These are phyloP conservation scores for Artemisia annua DNA, from an alignment of 129 eudicot genomes.

Conservation along the genomic window DNA sequence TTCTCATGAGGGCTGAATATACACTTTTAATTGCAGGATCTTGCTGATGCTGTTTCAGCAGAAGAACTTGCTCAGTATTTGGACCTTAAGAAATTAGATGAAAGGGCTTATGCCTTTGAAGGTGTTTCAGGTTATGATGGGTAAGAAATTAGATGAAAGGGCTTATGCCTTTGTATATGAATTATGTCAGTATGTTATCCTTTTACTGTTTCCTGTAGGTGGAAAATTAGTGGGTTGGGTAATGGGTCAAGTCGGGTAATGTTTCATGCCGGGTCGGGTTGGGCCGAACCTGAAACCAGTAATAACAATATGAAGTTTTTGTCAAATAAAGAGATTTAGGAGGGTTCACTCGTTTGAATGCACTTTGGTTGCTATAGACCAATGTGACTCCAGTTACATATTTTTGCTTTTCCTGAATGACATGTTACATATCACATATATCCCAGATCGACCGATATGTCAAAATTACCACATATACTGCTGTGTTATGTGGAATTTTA, in stretches of 20 bases:
- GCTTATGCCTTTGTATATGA: slow-evolving; percentile 62
- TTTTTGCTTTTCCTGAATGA: neutral
- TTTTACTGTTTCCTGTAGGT: neutral
- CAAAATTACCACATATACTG: neutral
- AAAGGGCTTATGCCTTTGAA: slow-evolving; percentile 81
- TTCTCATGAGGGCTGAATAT: neutral
- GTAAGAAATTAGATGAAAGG: slow-evolving; percentile 87
- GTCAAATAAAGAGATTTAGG: neutral
- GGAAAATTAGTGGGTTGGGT: neutral
- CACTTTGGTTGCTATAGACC: neutral
- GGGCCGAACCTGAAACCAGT: too few species aligned
- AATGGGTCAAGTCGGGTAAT: too few species aligned
- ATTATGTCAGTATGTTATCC: neutral
- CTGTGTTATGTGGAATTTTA: slow-evolving; percentile 2
- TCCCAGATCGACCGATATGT: neutral
- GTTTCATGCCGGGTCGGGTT: too few species aligned
- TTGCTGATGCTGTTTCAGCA: slow-evolving; percentile 67
- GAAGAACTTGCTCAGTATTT: slow-evolving; percentile 87
- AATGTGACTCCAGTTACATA: neutral
- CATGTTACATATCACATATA: slow-evolving; percentile 1
- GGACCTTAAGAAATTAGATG: slow-evolving; percentile 88
- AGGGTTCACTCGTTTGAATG: neutral
- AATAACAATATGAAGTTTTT: too few species aligned
- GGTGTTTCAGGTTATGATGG: slow-evolving; percentile 92
- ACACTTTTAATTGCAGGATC: slow-evolving; percentile 56